Percentiles rank a stretch among this genome's conserved stretches.
Evolutionary conservation across 1,284 basidiomycete genomes (phyloP).

Genomic region (Apiotrichum porosum): DNA sequence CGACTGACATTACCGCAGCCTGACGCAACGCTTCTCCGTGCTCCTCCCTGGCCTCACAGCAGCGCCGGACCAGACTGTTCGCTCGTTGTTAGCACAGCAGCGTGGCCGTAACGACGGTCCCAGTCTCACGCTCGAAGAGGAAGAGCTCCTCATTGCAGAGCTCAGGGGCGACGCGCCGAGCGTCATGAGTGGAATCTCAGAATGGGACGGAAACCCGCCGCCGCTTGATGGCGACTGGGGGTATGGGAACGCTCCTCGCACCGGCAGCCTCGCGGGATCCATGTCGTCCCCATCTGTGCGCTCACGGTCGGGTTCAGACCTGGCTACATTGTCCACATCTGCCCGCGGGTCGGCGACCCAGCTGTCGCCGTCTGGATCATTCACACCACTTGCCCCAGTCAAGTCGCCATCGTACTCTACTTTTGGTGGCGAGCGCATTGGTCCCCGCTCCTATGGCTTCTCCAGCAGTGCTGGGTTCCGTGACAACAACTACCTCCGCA

Average conservation of each 20-base stretch:
- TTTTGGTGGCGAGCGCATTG: conserved; percentile 17
- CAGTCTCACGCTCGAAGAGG: conserved; percentile 39
- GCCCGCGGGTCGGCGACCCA: background rate
- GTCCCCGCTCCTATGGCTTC: conserved; percentile 38
- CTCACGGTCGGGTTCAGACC: conserved; percentile 1
- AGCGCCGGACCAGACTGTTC: conserved; percentile 33
- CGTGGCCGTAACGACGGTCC: conserved; percentile 33
- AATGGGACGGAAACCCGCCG: conserved; percentile 36
- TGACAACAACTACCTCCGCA: conserved; percentile 37
- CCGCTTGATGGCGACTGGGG: conserved; percentile 11
- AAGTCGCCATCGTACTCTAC: conserved; percentile 30
- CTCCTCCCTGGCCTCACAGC: conserved; percentile 35
- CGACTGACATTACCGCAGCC: conserved; percentile 15
- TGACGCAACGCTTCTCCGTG: conserved; percentile 43
- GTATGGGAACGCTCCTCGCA: background rate
- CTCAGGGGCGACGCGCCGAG: conserved; percentile 16
- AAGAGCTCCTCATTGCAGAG: conserved; percentile 42
- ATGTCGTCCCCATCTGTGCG: background rate
- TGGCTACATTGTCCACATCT: no score
- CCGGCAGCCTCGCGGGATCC: background rate
- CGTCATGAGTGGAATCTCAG: conserved; percentile 8
- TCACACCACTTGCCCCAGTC: conserved; percentile 14
- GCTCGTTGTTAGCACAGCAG: conserved; percentile 38
- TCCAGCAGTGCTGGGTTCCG: conserved; percentile 31
- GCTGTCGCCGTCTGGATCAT: background rate